These are phyloP conservation scores for Gracilariopsis chorda DNA, from an alignment of 23 red algal genomes.

Conservation along the genomic window DNA sequence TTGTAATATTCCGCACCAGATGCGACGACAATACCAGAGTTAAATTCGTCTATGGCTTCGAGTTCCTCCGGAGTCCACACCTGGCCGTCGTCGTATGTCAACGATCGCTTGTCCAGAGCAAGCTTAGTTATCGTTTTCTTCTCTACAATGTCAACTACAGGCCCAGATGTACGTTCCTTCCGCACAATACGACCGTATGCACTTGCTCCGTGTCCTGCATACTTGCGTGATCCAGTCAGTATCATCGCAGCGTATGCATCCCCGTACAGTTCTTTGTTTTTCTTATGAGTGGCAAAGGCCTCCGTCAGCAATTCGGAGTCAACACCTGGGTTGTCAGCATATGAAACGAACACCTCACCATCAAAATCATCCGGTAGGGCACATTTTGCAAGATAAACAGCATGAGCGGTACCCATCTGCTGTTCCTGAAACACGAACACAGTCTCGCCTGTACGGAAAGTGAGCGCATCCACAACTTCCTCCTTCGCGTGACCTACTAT, in stretches of 20 bases:
- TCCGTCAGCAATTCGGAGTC: conserved; percentile 62
- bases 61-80: conserved; percentile 52
- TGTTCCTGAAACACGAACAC: conserved; percentile 56
- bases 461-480: conserved; percentile 45
- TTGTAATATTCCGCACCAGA: conserved; percentile 38
- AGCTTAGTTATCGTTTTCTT: conserved; percentile 83
- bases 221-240: conserved; percentile 71
- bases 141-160: conserved; percentile 90
- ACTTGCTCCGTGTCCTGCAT: conserved; percentile 16
- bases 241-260: conserved; percentile 74
- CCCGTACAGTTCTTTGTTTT: conserved; percentile 5
- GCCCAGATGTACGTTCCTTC: conserved; percentile 22
- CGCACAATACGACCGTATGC: conserved; percentile 92
- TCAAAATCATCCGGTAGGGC: conserved; percentile 63
- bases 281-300: conserved; percentile 19
- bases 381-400: conserved; percentile 69
- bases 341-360: conserved; percentile 84
- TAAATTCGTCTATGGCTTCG: conserved; percentile 88
- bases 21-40: conserved; percentile 97
- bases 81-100: not conserved
- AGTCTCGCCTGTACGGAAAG: not conserved
- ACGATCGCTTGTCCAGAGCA: not conserved
- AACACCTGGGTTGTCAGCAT: conserved; percentile 96
- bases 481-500: conserved; percentile 79
- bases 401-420: conserved; percentile 92